Conservation (phyloP, 164 flowering plant genomes). For the Paratinospora sagittata region DNA sequence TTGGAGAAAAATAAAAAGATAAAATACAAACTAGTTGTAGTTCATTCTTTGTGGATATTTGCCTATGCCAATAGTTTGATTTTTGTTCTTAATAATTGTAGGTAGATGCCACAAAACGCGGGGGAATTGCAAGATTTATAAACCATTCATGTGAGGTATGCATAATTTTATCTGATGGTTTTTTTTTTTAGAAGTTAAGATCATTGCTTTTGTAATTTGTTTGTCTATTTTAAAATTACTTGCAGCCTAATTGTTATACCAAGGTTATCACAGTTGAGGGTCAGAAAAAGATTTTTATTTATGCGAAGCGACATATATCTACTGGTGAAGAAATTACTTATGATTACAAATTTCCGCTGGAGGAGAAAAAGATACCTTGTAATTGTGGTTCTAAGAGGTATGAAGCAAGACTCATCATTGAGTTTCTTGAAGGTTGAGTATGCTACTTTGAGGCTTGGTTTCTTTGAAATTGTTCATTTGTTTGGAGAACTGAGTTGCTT, state of each 20-base stretch:
- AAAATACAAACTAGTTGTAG: neutral
- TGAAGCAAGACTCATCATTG: neutral
- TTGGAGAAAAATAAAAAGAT: no score
- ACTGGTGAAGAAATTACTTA: slow-evolving; percentile 96
- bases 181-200: neutral
- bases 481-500: neutral
- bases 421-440: neutral
- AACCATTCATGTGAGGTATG: slow-evolving; percentile 98
- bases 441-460: neutral
- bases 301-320: slow-evolving; percentile 82
- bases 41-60: neutral
- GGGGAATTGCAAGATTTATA: slow-evolving; percentile 95
- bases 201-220: neutral
- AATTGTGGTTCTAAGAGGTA: slow-evolving; percentile 89
- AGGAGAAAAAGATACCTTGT: slow-evolving; percentile 96
- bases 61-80: neutral
- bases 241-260: slow-evolving; percentile 98
- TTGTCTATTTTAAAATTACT: slow-evolving; percentile 4
- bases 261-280: slow-evolving; percentile 93
- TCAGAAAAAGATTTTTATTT: slow-evolving; percentile 87
- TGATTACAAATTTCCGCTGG: slow-evolving; percentile 95
- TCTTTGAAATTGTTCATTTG: neutral
- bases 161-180: neutral
- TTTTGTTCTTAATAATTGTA: slow-evolving; percentile 14
- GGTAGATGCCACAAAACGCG: slow-evolving; percentile 99